phyloP scores from a whole-genome alignment of 805 yeast species.

The Maudiozyma serrabonitensis region DNA sequence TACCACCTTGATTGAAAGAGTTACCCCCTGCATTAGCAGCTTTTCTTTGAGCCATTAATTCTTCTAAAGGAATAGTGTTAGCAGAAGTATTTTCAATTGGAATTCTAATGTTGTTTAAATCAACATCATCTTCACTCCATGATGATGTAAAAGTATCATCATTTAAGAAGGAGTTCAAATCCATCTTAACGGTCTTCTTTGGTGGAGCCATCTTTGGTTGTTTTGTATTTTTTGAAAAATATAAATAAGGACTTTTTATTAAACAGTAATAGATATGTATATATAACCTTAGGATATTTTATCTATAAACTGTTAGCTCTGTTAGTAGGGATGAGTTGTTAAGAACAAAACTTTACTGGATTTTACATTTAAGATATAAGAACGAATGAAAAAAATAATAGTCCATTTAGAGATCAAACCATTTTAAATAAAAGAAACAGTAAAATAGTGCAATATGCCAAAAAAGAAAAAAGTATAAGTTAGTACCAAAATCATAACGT shows the following conservation, averaged over 20 bases:
- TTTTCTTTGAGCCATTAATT: slow-evolving; percentile 5
- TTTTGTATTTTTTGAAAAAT: too few species aligned
- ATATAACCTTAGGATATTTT: background rate
- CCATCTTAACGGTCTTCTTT: slow-evolving; percentile 68
- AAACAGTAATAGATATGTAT: background rate
- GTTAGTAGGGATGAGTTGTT: too few species aligned
- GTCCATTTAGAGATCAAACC: too few species aligned
- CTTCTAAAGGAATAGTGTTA: slow-evolving; percentile 24
- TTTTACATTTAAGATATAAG: too few species aligned
- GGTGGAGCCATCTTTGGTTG: slow-evolving; percentile 41
- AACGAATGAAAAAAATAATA: too few species aligned
- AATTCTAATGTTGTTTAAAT: slow-evolving; percentile 53
- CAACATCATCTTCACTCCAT: slow-evolving; percentile 84
- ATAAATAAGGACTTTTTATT: too few species aligned
- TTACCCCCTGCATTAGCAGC: slow-evolving; percentile 13
- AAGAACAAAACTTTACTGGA: too few species aligned
- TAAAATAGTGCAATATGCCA: too few species aligned
- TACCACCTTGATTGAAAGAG: slow-evolving; percentile 9
- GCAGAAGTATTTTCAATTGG: slow-evolving; percentile 30
- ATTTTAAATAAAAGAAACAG: too few species aligned
- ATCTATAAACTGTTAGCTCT: too few species aligned
- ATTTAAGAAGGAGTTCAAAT: slow-evolving; percentile 73
- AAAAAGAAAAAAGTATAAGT: too few species aligned
- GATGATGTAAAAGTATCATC: slow-evolving; percentile 64
- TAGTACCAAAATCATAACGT: too few species aligned